Percentiles rank a stretch among this genome's conserved stretches.
Conservation (phyloP, 2,329 filamentous ascomycete species). For the Fusarium sp. region DNA sequence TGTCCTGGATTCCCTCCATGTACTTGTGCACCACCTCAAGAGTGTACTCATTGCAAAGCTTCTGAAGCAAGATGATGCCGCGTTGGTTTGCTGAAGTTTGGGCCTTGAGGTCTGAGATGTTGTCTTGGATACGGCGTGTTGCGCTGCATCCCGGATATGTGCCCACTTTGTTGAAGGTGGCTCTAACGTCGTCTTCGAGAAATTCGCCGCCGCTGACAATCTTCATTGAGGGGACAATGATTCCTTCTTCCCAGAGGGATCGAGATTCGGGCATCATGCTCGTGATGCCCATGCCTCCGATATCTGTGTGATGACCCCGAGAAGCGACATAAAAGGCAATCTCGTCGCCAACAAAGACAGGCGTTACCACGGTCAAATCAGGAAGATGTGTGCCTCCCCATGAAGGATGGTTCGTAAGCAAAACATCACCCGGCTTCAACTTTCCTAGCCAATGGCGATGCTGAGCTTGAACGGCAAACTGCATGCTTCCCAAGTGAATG, state of each 20-base stretch:
- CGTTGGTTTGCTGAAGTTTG: slow-evolving; percentile 57
- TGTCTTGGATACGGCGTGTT: slow-evolving; percentile 53
- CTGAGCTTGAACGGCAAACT: slow-evolving; percentile 54
- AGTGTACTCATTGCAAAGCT: slow-evolving; percentile 50
- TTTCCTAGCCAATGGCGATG: slow-evolving; percentile 49
- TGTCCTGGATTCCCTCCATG: slow-evolving; percentile 53
- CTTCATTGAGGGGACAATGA: slow-evolving; percentile 53
- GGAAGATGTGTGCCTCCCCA: slow-evolving; percentile 56
- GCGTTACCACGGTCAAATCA: slow-evolving; percentile 56
- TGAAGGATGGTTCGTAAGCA: slow-evolving; percentile 54
- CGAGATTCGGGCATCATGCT: slow-evolving; percentile 15
- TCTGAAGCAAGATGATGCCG: slow-evolving; percentile 49
- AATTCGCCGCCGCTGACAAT: slow-evolving; percentile 53
- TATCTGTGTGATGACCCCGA: slow-evolving; percentile 52
- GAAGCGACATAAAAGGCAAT: slow-evolving; percentile 55
- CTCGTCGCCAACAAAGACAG: slow-evolving; percentile 48
- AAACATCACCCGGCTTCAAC: slow-evolving; percentile 54
- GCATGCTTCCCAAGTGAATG: slow-evolving; percentile 57
- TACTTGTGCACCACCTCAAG: slow-evolving; percentile 50
- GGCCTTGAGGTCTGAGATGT: slow-evolving; percentile 58
- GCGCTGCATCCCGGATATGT: slow-evolving; percentile 52
- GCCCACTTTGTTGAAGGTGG: slow-evolving; percentile 48
- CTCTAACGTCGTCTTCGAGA: slow-evolving; percentile 48
- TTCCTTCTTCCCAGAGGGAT: slow-evolving; percentile 56
- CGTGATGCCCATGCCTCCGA: slow-evolving; percentile 34